Evolutionary conservation across 2,329 filamentous ascomycete genomes (phyloP).

Genomic region (Apiospora kogelbergensis): DNA sequence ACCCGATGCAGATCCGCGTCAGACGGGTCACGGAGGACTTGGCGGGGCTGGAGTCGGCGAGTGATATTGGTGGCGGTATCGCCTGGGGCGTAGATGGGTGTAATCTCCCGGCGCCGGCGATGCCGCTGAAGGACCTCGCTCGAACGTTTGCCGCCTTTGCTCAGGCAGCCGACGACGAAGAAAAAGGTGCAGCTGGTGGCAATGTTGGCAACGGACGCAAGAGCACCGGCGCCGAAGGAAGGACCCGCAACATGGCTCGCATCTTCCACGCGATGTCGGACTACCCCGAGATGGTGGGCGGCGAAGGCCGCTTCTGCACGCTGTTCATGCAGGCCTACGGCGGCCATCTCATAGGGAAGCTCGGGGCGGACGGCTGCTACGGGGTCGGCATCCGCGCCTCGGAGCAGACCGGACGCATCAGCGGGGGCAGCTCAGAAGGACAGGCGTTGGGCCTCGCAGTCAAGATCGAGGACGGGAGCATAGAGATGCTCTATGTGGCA

Average conservation of each 20-base stretch:
- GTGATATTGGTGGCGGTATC: conserved; percentile 21
- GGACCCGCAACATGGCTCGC: conserved; percentile 27
- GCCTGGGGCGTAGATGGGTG: conserved; percentile 47
- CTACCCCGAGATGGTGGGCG: conserved; percentile 44
- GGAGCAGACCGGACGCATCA: conserved; percentile 34
- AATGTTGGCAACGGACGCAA: neutral
- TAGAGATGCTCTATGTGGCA: conserved; percentile 42
- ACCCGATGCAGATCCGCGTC: conserved; percentile 41
- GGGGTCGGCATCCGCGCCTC: conserved; percentile 41
- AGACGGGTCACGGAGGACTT: conserved; percentile 37
- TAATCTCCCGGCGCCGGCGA: conserved; percentile 46
- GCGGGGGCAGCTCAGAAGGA: conserved; percentile 26
- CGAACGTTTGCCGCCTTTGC: conserved; percentile 38
- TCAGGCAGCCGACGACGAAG: conserved; percentile 25
- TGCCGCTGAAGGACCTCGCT: conserved; percentile 36
- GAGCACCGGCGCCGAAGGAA: neutral
- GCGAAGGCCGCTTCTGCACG: conserved; percentile 47
- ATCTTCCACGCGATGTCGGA: conserved; percentile 43
- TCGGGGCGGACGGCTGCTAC: conserved; percentile 51
- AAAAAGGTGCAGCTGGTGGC: neutral
- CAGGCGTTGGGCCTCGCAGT: conserved; percentile 41
- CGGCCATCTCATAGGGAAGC: conserved; percentile 42
- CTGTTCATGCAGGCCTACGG: conserved; percentile 40
- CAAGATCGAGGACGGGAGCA: conserved; percentile 49
- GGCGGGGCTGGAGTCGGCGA: conserved; percentile 22